phyloP scores from a whole-genome alignment of 2,329 filamentous ascomycete genomes.

The Tolypocladium cylindrosporum region DNA sequence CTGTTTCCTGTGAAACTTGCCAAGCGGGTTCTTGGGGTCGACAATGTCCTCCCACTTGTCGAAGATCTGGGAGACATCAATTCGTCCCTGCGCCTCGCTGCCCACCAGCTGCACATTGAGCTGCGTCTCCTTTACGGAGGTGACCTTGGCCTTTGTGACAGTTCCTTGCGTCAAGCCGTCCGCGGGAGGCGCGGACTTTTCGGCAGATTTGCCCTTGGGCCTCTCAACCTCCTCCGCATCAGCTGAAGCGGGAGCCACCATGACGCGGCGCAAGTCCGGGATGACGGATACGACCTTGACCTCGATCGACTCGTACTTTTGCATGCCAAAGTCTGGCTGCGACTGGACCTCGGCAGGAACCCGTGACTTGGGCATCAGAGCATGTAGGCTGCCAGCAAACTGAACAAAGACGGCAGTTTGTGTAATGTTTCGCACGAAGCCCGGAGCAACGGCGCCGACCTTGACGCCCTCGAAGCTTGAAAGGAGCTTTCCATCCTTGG shows the following conservation, averaged over 20 bases:
- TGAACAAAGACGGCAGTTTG: constrained; percentile 77
- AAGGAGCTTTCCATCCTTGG: constrained; percentile 63
- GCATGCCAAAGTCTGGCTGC: constrained; percentile 67
- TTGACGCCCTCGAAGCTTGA: constrained; percentile 60
- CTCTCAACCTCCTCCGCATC: constrained; percentile 33
- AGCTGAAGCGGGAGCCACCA: constrained; percentile 39
- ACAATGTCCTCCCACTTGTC: constrained; percentile 80
- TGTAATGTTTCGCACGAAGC: constrained; percentile 80
- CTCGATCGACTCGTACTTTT: constrained; percentile 64
- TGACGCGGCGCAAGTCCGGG: constrained; percentile 56
- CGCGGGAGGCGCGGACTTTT: constrained; percentile 30
- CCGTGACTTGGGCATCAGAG: constrained; percentile 69
- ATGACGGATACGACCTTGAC: constrained; percentile 67
- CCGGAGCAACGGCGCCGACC: constrained; percentile 58
- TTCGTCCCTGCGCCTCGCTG: constrained; percentile 64
- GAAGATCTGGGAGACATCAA: constrained; percentile 86
- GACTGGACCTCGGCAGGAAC: constrained; percentile 60
- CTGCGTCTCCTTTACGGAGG: constrained; percentile 83
- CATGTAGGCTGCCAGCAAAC: constrained; percentile 68
- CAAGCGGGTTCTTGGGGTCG: constrained; percentile 71
- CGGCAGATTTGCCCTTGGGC: constrained; percentile 25
- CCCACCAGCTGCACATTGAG: constrained; percentile 84
- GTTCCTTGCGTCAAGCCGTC: constrained; percentile 67
- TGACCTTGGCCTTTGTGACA: constrained; percentile 64
- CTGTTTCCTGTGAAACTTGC: constrained; percentile 60